Evolutionary conservation across 2,329 filamentous ascomycete species (phyloP).

Genomic region (Fusarium sp.): DNA sequence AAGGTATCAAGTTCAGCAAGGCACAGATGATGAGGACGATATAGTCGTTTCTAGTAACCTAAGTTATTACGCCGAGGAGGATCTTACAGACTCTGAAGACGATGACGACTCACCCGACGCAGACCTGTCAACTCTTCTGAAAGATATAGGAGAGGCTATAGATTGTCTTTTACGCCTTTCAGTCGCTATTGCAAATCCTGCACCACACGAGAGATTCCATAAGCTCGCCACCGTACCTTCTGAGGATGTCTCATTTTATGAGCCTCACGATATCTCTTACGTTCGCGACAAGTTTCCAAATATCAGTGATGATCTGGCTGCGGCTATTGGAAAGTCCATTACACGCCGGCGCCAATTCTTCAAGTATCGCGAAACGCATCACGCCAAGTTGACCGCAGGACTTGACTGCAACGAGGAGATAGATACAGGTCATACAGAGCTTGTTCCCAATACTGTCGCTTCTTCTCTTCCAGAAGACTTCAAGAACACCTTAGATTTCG

Average conservation of each 20-base stretch:
- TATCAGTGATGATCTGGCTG: slow-evolving; percentile 19
- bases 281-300: slow-evolving; percentile 49
- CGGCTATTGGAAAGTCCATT: slow-evolving; percentile 49
- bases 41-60: fast-evolving
- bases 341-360: slow-evolving; percentile 51
- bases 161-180: slow-evolving; percentile 51
- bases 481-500: slow-evolving; percentile 1
- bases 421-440: slow-evolving; percentile 1
- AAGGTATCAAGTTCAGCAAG: fast-evolving
- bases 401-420: slow-evolving; percentile 32
- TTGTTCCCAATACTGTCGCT: slow-evolving; percentile 32
- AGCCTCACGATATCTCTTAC: slow-evolving; percentile 45
- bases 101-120: slow-evolving; percentile 10
- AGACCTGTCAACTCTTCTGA: slow-evolving; percentile 28
- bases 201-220: slow-evolving; percentile 49
- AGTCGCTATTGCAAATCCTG: slow-evolving; percentile 52
- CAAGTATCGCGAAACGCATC: slow-evolving; percentile 52
- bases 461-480: slow-evolving; percentile 38
- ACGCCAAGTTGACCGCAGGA: slow-evolving; percentile 46
- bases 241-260: slow-evolving; percentile 40
- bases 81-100: not conserved
- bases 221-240: slow-evolving; percentile 9
- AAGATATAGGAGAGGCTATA: slow-evolving; percentile 43
- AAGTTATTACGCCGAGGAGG: not conserved
- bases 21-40: fast-evolving